Conservation (phyloP, 1,139 yeast genomes). For the Kodamaea arcana region DNA sequence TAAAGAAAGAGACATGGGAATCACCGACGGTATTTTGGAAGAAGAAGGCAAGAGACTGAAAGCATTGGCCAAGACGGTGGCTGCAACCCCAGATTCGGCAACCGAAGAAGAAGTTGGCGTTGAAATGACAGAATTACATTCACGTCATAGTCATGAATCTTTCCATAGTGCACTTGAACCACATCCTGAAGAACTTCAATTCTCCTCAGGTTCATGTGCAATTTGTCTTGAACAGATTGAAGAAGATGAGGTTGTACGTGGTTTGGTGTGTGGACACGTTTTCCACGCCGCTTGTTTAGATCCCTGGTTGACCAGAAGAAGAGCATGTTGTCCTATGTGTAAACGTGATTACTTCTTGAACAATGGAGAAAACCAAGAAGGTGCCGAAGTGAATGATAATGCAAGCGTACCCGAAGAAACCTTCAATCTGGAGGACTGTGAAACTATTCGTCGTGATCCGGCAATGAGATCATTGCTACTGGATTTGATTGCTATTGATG, state of each 20-base stretch:
- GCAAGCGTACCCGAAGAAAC: constrained; percentile 6
- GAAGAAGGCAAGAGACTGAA: constrained; percentile 24
- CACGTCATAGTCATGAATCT: neutral
- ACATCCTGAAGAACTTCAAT: constrained; percentile 37
- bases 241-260: constrained; percentile 62
- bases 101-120: constrained; percentile 1
- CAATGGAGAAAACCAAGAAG: constrained; percentile 23
- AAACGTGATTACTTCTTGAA: constrained; percentile 57
- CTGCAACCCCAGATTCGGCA: neutral
- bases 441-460: constrained; percentile 29
- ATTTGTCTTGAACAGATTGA: constrained; percentile 70
- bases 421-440: constrained; percentile 5
- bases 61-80: neutral
- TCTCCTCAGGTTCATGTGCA: constrained; percentile 73
- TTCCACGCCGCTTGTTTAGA: constrained; percentile 78
- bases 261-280: constrained; percentile 78
- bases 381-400: constrained; percentile 9
- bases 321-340: constrained; percentile 85
- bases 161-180: constrained; percentile 3
- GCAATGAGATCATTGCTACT: constrained; percentile 36
- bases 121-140: constrained; percentile 3
- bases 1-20: constrained; percentile 34
- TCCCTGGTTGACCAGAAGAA: constrained; percentile 73
- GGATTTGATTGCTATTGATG: constrained; percentile 39
- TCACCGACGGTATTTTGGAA: constrained; percentile 31